Percentiles rank a stretch among this genome's conserved stretches.
Conservation (phyloP, 2,329 filamentous ascomycete genomes). For the Colletotrichum somersetense region DNA sequence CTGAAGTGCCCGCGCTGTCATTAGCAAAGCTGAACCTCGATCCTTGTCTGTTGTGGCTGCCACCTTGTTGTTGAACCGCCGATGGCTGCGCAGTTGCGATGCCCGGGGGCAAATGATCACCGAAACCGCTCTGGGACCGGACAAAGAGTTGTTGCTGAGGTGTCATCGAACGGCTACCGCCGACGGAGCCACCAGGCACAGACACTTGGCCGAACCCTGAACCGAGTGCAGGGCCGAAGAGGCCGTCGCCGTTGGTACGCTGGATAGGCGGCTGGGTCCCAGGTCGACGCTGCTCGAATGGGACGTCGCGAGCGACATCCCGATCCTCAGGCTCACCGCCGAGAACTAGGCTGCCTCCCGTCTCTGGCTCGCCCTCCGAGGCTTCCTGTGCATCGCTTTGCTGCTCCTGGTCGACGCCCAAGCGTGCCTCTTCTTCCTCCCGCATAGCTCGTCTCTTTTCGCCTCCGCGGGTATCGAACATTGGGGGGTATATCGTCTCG, state of each 20-base stretch:
- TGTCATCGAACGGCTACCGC: constrained; percentile 78
- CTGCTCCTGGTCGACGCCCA: constrained; percentile 63
- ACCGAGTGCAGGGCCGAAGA: constrained; percentile 66
- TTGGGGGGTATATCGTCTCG: constrained; percentile 66
- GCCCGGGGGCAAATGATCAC: constrained; percentile 71
- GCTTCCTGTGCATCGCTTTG: constrained; percentile 58
- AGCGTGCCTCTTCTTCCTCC: constrained; percentile 74
- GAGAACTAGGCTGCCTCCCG: constrained; percentile 85
- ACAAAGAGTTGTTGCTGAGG: constrained; percentile 82
- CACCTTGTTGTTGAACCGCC: constrained; percentile 69
- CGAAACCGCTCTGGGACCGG: constrained; percentile 71
- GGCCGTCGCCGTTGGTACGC: constrained; percentile 65
- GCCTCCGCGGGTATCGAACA: constrained; percentile 87
- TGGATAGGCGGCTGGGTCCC: constrained; percentile 84
- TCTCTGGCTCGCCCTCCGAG: constrained; percentile 82
- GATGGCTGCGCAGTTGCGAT: constrained; percentile 65
- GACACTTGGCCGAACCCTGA: constrained; percentile 63
- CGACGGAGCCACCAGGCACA: constrained; percentile 67
- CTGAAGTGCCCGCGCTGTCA: constrained; percentile 73
- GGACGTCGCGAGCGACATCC: constrained; percentile 65
- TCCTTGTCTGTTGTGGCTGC: constrained; percentile 82
- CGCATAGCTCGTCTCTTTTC: constrained; percentile 83
- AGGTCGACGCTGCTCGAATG: constrained; percentile 70
- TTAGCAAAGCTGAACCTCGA: constrained; percentile 91
- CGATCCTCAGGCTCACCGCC: constrained; percentile 93